Base-by-base conservation (phyloP, 2,329 filamentous ascomycete species). In the Pseudogymnoascus sp. region DNA sequence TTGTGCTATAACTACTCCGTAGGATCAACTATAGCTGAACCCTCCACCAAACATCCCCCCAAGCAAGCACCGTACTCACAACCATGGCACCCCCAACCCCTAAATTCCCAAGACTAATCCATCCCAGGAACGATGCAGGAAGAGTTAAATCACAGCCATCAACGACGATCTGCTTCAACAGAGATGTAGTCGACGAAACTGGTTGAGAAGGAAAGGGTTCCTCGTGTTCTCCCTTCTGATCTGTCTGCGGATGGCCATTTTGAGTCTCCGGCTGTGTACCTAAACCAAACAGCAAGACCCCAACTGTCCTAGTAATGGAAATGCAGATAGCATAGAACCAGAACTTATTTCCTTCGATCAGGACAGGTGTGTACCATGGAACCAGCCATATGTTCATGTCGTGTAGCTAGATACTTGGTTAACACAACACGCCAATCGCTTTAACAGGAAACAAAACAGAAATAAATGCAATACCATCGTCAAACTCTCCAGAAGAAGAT, bases 331-430 rank as follows among this genome's bases (percentile, higher is more conserved):
- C 62, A 52, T 63, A 63, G 19, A 63, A 63, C 62, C 62, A 63
- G 38, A 63, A 62, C 38, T 63, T 63, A 45, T 62, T 63, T 21
- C 35, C 62, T 38, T 63, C 62, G 1, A 63, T 21, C 38, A 63
- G 59, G 49, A 63, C 16, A 35, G 35, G 23, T 26, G 31, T 63
- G 60, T 63, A 63, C 62, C 62, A 63, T 12, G 62, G 23, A 31
- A 63, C 62, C 37, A 61, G 59, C 62, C 62, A 63, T 60, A 63
- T 61, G 23, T 62, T 62, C 62, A 63, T 63, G 35, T 63, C 62
- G 39, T 63, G 62, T 8, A 63, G 39, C 62, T 63, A 4, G 2
- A 21, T 21, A 26, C 19, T 26, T 37, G 6, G 58, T 60, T 35
- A 60, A 11, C 33, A 60, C 19, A 26, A 26, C 3, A 38, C 21